Conservation (phyloP, 306 rosid genomes). For the Clitoria ternatea region DNA sequence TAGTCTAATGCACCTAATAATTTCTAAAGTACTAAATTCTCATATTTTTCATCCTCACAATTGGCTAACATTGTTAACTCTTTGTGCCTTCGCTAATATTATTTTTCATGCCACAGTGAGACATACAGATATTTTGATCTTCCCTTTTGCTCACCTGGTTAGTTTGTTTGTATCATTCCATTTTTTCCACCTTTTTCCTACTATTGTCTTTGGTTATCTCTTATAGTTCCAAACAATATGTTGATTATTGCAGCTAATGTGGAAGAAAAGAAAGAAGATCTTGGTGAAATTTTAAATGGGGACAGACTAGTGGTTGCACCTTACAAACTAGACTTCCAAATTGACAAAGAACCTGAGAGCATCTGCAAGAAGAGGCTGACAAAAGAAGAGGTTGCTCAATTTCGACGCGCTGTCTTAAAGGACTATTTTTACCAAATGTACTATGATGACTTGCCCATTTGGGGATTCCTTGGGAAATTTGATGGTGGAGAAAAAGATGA, state of each 20-base stretch:
- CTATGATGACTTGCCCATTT: constrained; percentile 52
- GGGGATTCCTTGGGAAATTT: constrained; percentile 53
- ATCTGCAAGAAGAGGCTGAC: constrained; percentile 36
- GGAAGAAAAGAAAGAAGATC: constrained; percentile 50
- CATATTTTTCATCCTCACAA: constrained; percentile 15
- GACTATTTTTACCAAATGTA: constrained; percentile 49
- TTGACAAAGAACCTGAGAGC: constrained; percentile 32
- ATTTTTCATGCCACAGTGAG: constrained; percentile 34
- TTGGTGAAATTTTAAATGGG: constrained; percentile 53
- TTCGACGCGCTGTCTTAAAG: constrained; percentile 42
- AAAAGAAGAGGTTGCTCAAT: constrained; percentile 35
- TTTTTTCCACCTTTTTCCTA: neutral
- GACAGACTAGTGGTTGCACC: constrained; percentile 49
- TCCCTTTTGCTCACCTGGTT: constrained; percentile 52
- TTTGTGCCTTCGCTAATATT: neutral
- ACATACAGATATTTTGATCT: constrained; percentile 51
- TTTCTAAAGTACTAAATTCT: constrained; percentile 8
- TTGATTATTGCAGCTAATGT: constrained; percentile 32
- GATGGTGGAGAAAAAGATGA: constrained; percentile 38
- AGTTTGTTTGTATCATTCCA: constrained; percentile 13
- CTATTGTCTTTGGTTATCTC: neutral
- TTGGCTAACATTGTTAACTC: neutral
- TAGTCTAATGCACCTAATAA: neutral
- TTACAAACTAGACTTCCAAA: constrained; percentile 34
- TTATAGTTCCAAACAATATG: constrained; percentile 2